Evolutionary conservation across 805 yeast genomes (phyloP), one percentile per base, ranked within the genome.

Genomic region (Wickerhamiella dianesei): DNA sequence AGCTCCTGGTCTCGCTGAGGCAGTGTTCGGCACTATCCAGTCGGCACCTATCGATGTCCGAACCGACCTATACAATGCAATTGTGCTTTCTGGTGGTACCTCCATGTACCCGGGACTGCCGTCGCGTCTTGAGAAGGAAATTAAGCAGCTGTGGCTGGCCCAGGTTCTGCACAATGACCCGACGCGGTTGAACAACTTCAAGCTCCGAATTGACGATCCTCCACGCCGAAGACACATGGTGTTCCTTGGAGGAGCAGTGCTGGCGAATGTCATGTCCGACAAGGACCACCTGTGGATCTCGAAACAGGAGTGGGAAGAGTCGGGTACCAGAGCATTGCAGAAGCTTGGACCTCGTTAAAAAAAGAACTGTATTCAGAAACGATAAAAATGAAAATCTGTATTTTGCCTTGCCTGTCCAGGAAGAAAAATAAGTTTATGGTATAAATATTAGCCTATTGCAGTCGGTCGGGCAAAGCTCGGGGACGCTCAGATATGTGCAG

Each of bases 141-240:
- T 92, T 65, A 92, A 92, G 68, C 98, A 92, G 65, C 77, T 85
- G 56, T 92, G 97, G 97, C 79, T 83, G 55, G 80, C 94, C 2
- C 77, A 79, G 60, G 95, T 92, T 17, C 75, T 92, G 50, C 77
- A 81, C 53, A 87, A 87, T 44, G 95, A 92, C 66, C 79, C 96
- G 21, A 61, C 86, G 16, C 75, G 97, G 60, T 72, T 92, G 55
- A 53, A 54, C 42, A 88, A 88, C 66, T 89, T 92, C 68, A 92
- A 92, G 67, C 96, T 92, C 37, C 78, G 89, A 67, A 92, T 92
- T 59, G 97, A 92, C 65, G 97, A 92, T 64, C 97, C 98, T 39
- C 98, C 98, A 56, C 79, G 97, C 72, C 86, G 98, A 73, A 82
- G 88, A 64, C 96, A 92, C 66, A 89, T 92, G 96, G 98, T 92